A percentile compares a stretch with the other conserved stretches of the same genome.
These are phyloP conservation scores for Physcomitrium patens DNA, from an alignment of 225 moss, liverwort and hornwort species.

Conservation along the genomic window DNA sequence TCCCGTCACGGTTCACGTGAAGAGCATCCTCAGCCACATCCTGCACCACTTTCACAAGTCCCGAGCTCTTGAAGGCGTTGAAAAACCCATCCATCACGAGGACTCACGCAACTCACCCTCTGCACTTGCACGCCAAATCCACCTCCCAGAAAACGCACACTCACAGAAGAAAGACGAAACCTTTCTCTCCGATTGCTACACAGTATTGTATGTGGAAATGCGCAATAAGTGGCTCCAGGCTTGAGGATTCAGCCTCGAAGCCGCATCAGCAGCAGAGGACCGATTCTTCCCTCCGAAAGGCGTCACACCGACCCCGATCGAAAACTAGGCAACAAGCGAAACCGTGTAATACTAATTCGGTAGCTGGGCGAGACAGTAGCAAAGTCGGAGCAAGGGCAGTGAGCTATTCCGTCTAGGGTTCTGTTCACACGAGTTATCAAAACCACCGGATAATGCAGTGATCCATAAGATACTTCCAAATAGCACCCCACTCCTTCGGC, in stretches of 20 bases:
- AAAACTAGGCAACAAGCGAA: neutral
- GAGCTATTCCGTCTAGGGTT: too few relatives aligned
- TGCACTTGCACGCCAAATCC: neutral
- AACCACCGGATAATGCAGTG: too few relatives aligned
- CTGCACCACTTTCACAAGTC: conserved; percentile 44
- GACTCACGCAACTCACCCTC: neutral
- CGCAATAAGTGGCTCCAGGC: neutral
- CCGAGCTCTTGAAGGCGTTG: conserved; percentile 47
- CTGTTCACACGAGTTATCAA: too few relatives aligned
- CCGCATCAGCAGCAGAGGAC: neutral
- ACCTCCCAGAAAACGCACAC: neutral
- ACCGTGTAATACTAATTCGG: conserved; percentile 1
- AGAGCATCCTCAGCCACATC: conserved; percentile 57
- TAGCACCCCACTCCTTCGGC: too few relatives aligned
- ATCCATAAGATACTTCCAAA: too few relatives aligned
- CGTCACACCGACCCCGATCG: conserved; percentile 2
- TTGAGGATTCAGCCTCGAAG: neutral
- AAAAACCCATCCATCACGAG: conserved; percentile 53
- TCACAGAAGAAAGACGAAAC: neutral
- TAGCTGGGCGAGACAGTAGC: too few relatives aligned
- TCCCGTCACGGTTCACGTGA: conserved; percentile 46
- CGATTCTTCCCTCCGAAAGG: neutral
- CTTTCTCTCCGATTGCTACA: neutral
- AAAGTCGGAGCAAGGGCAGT: too few relatives aligned
- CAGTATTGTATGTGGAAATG: neutral